Evolutionary conservation across 1,284 basidiomycete species (phyloP).

Genomic region (Malassezia slooffiae): DNA sequence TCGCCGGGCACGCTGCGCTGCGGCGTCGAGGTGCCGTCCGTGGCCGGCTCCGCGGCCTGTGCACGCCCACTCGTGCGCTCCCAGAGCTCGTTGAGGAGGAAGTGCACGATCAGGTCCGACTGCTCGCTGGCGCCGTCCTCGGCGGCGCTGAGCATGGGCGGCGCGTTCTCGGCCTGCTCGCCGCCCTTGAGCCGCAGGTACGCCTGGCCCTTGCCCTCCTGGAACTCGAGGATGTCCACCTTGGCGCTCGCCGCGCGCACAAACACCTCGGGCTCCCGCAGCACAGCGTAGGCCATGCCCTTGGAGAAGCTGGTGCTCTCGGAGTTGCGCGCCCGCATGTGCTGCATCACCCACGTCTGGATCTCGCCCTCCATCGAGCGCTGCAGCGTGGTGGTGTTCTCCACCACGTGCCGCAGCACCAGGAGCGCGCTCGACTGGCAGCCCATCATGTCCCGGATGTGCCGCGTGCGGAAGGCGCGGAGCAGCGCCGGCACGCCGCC

Average conservation of each 20-base stretch:
- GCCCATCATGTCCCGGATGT: conserved; percentile 40
- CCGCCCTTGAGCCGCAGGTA: conserved; percentile 17
- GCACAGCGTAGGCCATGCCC: conserved; percentile 43
- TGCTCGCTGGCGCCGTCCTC: conserved; percentile 52
- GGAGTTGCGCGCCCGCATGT: neutral
- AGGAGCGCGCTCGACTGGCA: conserved; percentile 74
- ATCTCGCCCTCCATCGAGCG: conserved; percentile 72
- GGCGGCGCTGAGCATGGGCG: conserved; percentile 52
- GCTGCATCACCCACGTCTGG: conserved; percentile 35
- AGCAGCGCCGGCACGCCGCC: conserved; percentile 32
- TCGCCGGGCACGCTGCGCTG: too few relatives aligned
- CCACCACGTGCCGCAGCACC: conserved; percentile 79
- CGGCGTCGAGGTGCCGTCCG: too few relatives aligned
- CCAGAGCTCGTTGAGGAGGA: neutral
- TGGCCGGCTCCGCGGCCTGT: neutral
- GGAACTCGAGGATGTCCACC: conserved; percentile 31
- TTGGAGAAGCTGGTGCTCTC: conserved; percentile 6
- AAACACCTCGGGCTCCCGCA: conserved; percentile 68
- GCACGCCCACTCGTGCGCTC: neutral
- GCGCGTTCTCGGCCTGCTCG: conserved; percentile 4
- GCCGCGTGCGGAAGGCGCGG: conserved; percentile 25
- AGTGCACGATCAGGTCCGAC: neutral
- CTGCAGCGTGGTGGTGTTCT: conserved; percentile 60
- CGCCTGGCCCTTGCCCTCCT: conserved; percentile 5
- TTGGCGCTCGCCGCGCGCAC: conserved; percentile 52